Percentiles rank a stretch among this genome's conserved stretches.
These are phyloP conservation scores for Ascochyta fabae DNA, from an alignment of 2,329 filamentous ascomycete species.

Conservation along the genomic window DNA sequence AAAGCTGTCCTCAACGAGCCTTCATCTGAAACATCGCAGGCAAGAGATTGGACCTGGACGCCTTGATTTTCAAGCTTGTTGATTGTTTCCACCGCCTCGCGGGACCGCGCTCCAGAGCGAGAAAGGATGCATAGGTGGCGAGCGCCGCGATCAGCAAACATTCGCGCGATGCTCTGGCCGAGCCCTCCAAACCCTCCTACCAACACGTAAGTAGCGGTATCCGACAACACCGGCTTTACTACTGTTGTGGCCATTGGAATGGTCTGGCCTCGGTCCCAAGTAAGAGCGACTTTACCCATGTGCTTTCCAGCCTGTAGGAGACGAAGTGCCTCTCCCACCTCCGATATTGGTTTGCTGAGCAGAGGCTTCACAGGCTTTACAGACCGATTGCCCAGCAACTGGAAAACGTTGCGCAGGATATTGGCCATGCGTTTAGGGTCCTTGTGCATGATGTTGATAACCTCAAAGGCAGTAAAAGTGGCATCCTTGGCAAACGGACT, in stretches of 20 bases:
- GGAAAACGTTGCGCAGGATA: too few relatives aligned
- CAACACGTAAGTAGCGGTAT: conserved; percentile 24
- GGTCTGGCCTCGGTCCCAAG: too few relatives aligned
- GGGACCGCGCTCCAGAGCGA: conserved; percentile 14
- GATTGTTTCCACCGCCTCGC: conserved; percentile 8
- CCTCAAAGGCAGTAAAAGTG: conserved; percentile 33
- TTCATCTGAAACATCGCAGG: conserved; percentile 18
- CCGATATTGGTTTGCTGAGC: too few relatives aligned
- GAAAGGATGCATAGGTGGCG: conserved; percentile 26
- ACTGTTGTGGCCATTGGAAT: too few relatives aligned
- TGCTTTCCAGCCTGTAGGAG: too few relatives aligned
- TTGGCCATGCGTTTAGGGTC: not conserved
- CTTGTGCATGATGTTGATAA: conserved; percentile 21
- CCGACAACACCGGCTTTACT: too few relatives aligned
- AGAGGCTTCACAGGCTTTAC: too few relatives aligned
- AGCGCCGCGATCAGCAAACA: conserved; percentile 20
- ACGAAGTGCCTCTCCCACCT: too few relatives aligned
- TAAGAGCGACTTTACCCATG: too few relatives aligned
- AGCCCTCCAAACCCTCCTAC: conserved; percentile 33
- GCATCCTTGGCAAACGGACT: conserved; percentile 20
- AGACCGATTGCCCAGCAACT: too few relatives aligned
- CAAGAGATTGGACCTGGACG: conserved; percentile 1
- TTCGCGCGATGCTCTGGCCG: conserved; percentile 18
- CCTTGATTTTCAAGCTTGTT: conserved; percentile 1
- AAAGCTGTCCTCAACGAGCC: not conserved